phyloP scores from a whole-genome alignment of 352 stramenopile genomes.

The Pythium graminicola region DNA sequence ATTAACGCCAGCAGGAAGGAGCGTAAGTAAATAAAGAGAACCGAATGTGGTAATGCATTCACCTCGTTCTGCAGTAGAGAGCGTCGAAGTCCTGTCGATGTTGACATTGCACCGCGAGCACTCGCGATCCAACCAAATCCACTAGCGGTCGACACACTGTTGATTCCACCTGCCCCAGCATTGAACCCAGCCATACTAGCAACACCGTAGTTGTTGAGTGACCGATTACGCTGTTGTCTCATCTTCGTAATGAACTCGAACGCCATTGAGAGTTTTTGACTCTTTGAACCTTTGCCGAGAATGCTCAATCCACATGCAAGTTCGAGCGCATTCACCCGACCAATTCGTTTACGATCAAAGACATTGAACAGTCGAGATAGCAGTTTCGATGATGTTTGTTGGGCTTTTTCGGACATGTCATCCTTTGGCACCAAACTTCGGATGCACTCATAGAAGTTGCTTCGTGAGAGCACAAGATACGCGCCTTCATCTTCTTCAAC shows the following conservation, averaged over 20 bases:
- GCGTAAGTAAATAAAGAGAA: slow-evolving; percentile 81
- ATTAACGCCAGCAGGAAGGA: slow-evolving; percentile 82
- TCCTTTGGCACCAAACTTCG: slow-evolving; percentile 74
- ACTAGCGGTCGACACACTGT: slow-evolving; percentile 42
- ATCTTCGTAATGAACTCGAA: slow-evolving; percentile 88
- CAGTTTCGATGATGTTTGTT: slow-evolving; percentile 80
- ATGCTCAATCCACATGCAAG: slow-evolving; percentile 84
- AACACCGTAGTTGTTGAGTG: slow-evolving; percentile 55
- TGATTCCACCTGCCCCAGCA: slow-evolving; percentile 24
- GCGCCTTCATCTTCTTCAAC: slow-evolving; percentile 82
- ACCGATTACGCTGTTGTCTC: slow-evolving; percentile 66
- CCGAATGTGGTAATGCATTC: slow-evolving; percentile 66
- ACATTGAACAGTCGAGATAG: slow-evolving; percentile 81
- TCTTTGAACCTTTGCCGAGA: slow-evolving; percentile 77
- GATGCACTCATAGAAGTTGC: slow-evolving; percentile 85
- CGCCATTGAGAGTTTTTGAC: slow-evolving; percentile 76
- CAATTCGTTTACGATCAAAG: slow-evolving; percentile 77
- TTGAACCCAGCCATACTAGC: slow-evolving; percentile 23
- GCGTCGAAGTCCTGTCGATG: slow-evolving; percentile 30
- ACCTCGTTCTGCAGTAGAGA: slow-evolving; percentile 35
- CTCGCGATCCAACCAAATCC: slow-evolving; percentile 51
- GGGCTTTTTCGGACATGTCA: slow-evolving; percentile 72
- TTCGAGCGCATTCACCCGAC: slow-evolving; percentile 76
- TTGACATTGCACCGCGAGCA: slow-evolving; percentile 32
- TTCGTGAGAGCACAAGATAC: slow-evolving; percentile 67